Evolutionary conservation across 2,329 filamentous ascomycete species (phyloP).

Genomic region (Verticillium tricorpus): DNA sequence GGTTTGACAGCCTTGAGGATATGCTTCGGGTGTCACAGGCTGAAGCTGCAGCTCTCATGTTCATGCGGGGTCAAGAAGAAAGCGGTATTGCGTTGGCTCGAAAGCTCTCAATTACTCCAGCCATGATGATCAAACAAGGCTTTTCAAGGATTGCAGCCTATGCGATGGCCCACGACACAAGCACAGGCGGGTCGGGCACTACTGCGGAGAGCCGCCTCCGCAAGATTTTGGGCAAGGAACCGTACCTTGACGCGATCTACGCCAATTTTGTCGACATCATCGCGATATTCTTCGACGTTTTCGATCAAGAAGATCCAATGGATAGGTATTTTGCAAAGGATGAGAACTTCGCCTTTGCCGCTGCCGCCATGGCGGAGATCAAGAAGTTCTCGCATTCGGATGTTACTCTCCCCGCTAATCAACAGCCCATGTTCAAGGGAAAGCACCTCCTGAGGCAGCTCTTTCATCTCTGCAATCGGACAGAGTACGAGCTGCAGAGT

Average conservation of each 20-base stretch:
- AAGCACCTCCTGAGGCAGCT: slow-evolving; percentile 74
- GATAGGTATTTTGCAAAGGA: slow-evolving; percentile 63
- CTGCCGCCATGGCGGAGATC: slow-evolving; percentile 64
- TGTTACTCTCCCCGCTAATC: slow-evolving; percentile 64
- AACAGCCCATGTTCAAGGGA: slow-evolving; percentile 82
- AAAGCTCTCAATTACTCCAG: slow-evolving; percentile 48
- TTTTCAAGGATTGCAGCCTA: slow-evolving; percentile 83
- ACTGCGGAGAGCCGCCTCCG: slow-evolving; percentile 64
- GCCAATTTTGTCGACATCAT: slow-evolving; percentile 73
- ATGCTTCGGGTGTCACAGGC: slow-evolving; percentile 67
- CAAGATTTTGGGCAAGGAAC: slow-evolving; percentile 62
- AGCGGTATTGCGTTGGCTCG: slow-evolving; percentile 57
- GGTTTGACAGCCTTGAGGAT: slow-evolving; percentile 63
- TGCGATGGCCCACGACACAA: slow-evolving; percentile 72
- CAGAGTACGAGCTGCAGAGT: slow-evolving; percentile 56
- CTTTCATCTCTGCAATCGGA: slow-evolving; percentile 70
- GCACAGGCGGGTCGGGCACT: slow-evolving; percentile 33
- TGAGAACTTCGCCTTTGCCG: slow-evolving; percentile 54
- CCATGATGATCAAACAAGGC: slow-evolving; percentile 57
- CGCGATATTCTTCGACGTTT: slow-evolving; percentile 68
- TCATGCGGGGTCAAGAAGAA: slow-evolving; percentile 72
- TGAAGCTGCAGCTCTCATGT: slow-evolving; percentile 73
- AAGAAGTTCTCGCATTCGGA: slow-evolving; percentile 62
- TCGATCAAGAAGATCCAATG: slow-evolving; percentile 71
- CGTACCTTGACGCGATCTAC: slow-evolving; percentile 59